Evolutionary conservation across 192 early-diverging fungal species (phyloP).

Genomic region (Lobosporangium transversale): DNA sequence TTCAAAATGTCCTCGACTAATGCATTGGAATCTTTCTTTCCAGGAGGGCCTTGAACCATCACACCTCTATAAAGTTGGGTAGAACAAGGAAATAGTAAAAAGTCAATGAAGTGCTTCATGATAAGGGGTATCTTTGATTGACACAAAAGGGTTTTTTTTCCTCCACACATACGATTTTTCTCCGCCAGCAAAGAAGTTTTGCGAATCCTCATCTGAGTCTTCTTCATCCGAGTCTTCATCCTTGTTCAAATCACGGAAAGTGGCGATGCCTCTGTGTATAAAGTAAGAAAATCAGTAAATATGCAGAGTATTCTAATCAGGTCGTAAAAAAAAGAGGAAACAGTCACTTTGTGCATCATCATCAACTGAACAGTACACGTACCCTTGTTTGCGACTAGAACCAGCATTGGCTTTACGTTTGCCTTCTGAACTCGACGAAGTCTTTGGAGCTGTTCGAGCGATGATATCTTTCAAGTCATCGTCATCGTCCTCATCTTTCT

Average conservation of each 20-base stretch:
- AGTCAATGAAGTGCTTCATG: too few relatives aligned
- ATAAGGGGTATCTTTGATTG: too few relatives aligned
- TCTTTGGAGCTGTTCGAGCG: constrained; percentile 1
- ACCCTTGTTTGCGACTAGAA: constrained; percentile 41
- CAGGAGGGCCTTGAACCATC: constrained; percentile 58
- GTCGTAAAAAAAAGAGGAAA: too few relatives aligned
- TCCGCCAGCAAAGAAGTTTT: constrained; percentile 92
- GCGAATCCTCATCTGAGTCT: constrained; percentile 61
- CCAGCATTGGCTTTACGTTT: constrained; percentile 16
- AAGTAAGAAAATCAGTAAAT: background rate
- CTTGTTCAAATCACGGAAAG: constrained; percentile 56
- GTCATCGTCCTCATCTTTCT: constrained; percentile 57
- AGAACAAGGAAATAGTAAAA: background rate
- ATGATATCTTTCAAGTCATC: constrained; percentile 44
- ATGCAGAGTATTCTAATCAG: background rate
- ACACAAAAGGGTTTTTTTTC: too few relatives aligned
- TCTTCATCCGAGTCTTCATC: constrained; percentile 46
- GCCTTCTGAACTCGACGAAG: constrained; percentile 28
- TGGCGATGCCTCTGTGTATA: constrained; percentile 52
- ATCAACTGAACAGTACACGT: constrained; percentile 24
- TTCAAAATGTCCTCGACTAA: constrained; percentile 82
- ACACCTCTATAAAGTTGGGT: constrained; percentile 50
- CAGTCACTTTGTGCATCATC: background rate
- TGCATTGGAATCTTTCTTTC: constrained; percentile 59
- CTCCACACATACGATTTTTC: constrained; percentile 87